A percentile compares a stretch with the other conserved stretches of the same genome.
Evolutionary conservation across 768 basidiomycete genomes (phyloP).

Genomic region (Neoboletus brunneissimus): DNA sequence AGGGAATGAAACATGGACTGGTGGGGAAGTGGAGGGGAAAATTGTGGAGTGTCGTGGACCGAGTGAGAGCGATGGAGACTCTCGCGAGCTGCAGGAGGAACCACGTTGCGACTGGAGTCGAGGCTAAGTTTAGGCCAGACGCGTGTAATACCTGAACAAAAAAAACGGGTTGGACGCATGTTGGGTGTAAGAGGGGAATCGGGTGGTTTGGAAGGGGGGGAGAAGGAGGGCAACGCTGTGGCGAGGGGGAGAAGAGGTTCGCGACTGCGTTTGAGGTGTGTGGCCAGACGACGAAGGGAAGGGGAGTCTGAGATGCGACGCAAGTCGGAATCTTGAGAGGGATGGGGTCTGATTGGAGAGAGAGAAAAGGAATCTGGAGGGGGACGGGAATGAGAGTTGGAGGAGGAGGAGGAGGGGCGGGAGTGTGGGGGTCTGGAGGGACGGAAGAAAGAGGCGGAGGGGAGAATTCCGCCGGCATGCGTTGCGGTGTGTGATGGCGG

Average conservation of each 20-base stretch:
- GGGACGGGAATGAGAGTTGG: conserved; percentile 28
- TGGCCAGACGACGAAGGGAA: conserved; percentile 31
- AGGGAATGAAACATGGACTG: conserved; percentile 23
- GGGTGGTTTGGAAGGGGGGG: not conserved
- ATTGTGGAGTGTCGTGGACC: conserved; percentile 6
- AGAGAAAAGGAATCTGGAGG: conserved; percentile 39
- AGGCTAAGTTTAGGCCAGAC: conserved; percentile 52
- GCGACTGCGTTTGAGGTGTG: conserved; percentile 59
- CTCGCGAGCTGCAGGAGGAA: conserved; percentile 1
- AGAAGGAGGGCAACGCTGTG: not conserved
- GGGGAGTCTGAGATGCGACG: conserved; percentile 25
- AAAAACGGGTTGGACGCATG: conserved; percentile 2
- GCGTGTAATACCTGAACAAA: conserved; percentile 50
- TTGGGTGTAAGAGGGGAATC: not conserved
- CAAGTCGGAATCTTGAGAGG: conserved; percentile 42
- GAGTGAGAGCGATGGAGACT: conserved; percentile 10
- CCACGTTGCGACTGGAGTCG: conserved; percentile 43
- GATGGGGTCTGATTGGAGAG: conserved; percentile 36
- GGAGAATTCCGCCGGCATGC: conserved; percentile 72
- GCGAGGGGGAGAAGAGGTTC: conserved; percentile 67
- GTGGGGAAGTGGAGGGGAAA: conserved; percentile 6
- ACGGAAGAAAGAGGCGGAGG: conserved; percentile 76
- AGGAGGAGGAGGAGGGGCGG: conserved; percentile 37
- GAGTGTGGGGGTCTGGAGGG: conserved; percentile 60
- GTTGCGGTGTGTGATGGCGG: conserved; percentile 59